These are phyloP conservation scores for Leucaena leucocephala DNA, from an alignment of 306 rosid genomes.

Conservation along the genomic window DNA sequence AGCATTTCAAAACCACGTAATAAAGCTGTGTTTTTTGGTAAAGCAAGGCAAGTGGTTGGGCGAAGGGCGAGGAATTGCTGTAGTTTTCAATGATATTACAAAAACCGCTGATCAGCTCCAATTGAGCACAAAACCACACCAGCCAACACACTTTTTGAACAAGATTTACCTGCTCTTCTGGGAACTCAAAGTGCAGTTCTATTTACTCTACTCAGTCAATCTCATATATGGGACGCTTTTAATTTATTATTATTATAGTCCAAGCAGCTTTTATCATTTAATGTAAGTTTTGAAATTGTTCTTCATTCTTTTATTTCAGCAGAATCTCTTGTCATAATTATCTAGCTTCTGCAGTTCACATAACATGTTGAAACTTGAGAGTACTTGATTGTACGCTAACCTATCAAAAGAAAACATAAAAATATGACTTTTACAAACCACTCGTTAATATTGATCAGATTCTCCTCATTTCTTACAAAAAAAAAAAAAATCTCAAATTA, in stretches of 20 bases:
- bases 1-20: background rate
- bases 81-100: conserved; percentile 25
- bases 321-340: background rate
- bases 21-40: conserved; percentile 34
- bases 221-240: background rate
- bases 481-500: background rate
- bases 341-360: background rate
- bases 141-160: background rate
- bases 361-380: background rate
- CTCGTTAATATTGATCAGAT: background rate
- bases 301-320: background rate
- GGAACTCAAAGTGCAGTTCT: background rate
- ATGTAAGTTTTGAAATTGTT: background rate
- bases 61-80: conserved; percentile 42
- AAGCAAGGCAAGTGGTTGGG: conserved; percentile 37
- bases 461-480: background rate
- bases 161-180: background rate
- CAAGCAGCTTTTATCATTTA: background rate
- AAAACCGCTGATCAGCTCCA: background rate
- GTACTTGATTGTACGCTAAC: background rate
- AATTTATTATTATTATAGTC: background rate
- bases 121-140: background rate
- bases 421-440: background rate
- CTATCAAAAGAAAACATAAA: background rate
- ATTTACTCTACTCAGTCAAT: background rate